Conservation (phyloP, 2,329 filamentous ascomycete genomes). For the Cladosporium sp. region DNA sequence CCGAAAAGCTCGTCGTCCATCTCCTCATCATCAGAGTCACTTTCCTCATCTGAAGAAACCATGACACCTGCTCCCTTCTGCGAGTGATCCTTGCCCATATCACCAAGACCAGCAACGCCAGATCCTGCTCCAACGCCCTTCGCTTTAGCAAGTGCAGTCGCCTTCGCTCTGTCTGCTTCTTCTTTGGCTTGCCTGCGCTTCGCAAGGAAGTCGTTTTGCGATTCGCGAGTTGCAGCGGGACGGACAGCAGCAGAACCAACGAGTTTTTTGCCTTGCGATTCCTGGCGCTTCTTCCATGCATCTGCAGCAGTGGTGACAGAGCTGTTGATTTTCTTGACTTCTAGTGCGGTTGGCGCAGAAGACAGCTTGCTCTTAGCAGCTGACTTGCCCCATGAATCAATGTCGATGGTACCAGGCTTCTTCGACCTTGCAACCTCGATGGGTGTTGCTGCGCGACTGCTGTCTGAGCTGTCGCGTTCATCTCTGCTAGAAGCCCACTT, state of each 20-base stretch:
- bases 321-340: slow-evolving; percentile 4
- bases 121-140: slow-evolving; percentile 71
- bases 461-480: slow-evolving; percentile 1
- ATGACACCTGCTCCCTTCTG: slow-evolving; percentile 79
- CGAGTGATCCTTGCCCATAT: slow-evolving; percentile 74
- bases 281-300: slow-evolving; percentile 11
- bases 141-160: slow-evolving; percentile 21
- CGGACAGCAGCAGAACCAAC: not conserved
- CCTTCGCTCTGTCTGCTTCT: slow-evolving; percentile 55
- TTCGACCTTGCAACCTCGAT: slow-evolving; percentile 17
- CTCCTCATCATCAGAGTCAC: slow-evolving; percentile 41
- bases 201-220: slow-evolving; percentile 58
- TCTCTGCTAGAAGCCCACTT: slow-evolving; percentile 34
- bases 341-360: slow-evolving; percentile 1
- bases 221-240: not conserved
- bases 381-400: slow-evolving; percentile 28
- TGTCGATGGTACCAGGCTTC: slow-evolving; percentile 30
- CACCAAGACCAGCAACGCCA: slow-evolving; percentile 66
- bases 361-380: slow-evolving; percentile 43
- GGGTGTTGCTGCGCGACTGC: slow-evolving; percentile 21
- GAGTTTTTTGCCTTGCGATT: slow-evolving; percentile 16
- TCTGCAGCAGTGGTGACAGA: slow-evolving; percentile 9
- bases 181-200: slow-evolving; percentile 71
- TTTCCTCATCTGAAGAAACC: slow-evolving; percentile 69
- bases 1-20: slow-evolving; percentile 67